Base-by-base conservation (phyloP, 768 basidiomycete genomes). In the Phanerodontia chrysosporium region DNA sequence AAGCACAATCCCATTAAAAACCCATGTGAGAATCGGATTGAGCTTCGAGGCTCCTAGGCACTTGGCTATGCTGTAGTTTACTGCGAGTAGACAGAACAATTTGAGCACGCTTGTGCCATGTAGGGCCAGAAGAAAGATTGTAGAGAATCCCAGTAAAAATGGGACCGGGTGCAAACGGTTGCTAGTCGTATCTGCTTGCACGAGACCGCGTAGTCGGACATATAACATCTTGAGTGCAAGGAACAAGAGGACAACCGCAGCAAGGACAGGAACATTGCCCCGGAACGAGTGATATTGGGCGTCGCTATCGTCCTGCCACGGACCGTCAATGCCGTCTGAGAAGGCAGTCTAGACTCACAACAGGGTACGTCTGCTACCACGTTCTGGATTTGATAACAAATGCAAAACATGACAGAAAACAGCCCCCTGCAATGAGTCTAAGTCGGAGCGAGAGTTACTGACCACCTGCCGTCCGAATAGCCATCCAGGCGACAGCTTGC, bases 211-310 rank as follows among this genome's bases (percentile, higher is more conserved):
- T 8, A 48, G n/a, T 6, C 32, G 51, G 16, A 32, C 39, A 62
- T 83, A 84, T n/a, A 83, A 28, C 25, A 70, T 75, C 66, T 88
- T 87, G 52, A 83, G 62, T 24, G 72, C 61, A 21, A 94, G 73
- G 69, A 88, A 89, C n/a, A 78, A 65, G 27, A 73, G 58, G 16
- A 76, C 73, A 28, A 90, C 76, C 44, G 69, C 44, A 36, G 78
- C 66, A 3, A 98, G 80, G 5, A 85, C 71, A 5, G 87, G 83
- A 48, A 98, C 69, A 69, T 94, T 92, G 65, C 81, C 78, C 39
- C 97, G 83, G 72, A 99, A 97, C 2, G 85, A 81, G 25, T 89
- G 88, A 69, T 95, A 98, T 75, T 98, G 97, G 0, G 80, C 75
- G 67, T 98, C 97, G 62, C 91, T 93, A 67, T 89, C 91, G 72